Conservation (phyloP, 805 yeast genomes). For the Komagataella pseudopastoris region DNA sequence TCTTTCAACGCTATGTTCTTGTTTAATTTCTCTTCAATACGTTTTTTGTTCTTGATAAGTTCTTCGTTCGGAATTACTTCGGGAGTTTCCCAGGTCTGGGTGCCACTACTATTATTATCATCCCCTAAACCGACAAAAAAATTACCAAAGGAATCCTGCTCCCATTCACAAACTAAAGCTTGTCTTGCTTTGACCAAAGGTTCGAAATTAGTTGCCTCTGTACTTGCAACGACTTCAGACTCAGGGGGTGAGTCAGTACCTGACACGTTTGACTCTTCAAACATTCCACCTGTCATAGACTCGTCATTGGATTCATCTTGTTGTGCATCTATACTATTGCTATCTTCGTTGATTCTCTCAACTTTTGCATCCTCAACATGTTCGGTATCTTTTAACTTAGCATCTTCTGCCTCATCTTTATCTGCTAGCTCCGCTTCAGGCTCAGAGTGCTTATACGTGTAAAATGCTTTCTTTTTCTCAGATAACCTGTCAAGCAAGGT, state of each 20-base stretch:
- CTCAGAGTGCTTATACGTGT: constrained; percentile 12
- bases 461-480: constrained; percentile 14
- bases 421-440: neutral
- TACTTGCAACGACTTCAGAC: neutral
- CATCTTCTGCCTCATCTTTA: neutral
- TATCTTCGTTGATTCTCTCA: neutral
- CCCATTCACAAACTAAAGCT: constrained; percentile 60
- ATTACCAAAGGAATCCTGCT: constrained; percentile 26
- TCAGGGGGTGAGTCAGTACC: neutral
- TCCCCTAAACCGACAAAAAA: constrained; percentile 35
- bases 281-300: neutral
- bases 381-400: neutral
- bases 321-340: neutral
- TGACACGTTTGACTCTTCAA: neutral
- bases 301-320: neutral
- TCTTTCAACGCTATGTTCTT: constrained; percentile 49
- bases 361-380: neutral
- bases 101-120: constrained; percentile 30
- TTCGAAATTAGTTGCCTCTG: constrained; percentile 5
- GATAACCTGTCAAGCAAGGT: constrained; percentile 18
- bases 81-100: constrained; percentile 43
- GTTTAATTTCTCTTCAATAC: constrained; percentile 14
- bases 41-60: constrained; percentile 30
- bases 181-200: constrained; percentile 17
- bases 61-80: constrained; percentile 37